A percentile compares a stretch with the other conserved stretches of the same genome.
phyloP scores from a whole-genome alignment of 2,329 filamentous ascomycete genomes.

The Cadophora malorum region DNA sequence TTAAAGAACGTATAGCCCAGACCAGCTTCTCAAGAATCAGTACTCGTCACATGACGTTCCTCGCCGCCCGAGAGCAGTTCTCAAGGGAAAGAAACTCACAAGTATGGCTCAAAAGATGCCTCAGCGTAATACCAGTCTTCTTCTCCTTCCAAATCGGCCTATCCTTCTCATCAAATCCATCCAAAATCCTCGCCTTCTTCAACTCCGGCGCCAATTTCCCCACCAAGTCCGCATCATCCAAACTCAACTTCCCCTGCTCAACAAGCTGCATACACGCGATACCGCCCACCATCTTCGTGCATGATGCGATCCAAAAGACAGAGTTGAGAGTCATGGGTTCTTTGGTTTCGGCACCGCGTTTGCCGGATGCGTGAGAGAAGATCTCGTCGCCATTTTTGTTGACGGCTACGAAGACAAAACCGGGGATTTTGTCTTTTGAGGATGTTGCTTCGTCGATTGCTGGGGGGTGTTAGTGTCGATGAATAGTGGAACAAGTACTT shows the following conservation, averaged over 20 bases:
- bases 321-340: constrained; percentile 65
- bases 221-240: constrained; percentile 62
- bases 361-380: constrained; percentile 56
- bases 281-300: constrained; percentile 61
- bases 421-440: constrained; percentile 48
- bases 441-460: constrained; percentile 27
- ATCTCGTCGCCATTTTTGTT: constrained; percentile 54
- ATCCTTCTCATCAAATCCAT: constrained; percentile 49
- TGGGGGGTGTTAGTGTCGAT: not conserved
- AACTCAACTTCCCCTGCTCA: constrained; percentile 54
- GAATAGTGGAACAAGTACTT: not conserved
- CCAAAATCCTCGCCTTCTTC: constrained; percentile 54
- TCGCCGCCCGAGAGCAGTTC: not conserved
- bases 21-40: constrained; percentile 49
- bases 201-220: constrained; percentile 59
- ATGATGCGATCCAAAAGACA: constrained; percentile 65
- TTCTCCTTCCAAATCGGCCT: constrained; percentile 48
- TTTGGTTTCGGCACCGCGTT: constrained; percentile 50
- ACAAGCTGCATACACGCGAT: constrained; percentile 60
- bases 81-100: constrained; percentile 26
- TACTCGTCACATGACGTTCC: not conserved
- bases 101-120: constrained; percentile 62
- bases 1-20: constrained; percentile 65
- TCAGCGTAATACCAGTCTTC: constrained; percentile 57
- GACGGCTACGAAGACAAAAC: constrained; percentile 54